Percentiles rank a stretch among this genome's conserved stretches.
phyloP scores from a whole-genome alignment of 768 basidiomycete genomes.

The Candolleomyces aberdarensis region DNA sequence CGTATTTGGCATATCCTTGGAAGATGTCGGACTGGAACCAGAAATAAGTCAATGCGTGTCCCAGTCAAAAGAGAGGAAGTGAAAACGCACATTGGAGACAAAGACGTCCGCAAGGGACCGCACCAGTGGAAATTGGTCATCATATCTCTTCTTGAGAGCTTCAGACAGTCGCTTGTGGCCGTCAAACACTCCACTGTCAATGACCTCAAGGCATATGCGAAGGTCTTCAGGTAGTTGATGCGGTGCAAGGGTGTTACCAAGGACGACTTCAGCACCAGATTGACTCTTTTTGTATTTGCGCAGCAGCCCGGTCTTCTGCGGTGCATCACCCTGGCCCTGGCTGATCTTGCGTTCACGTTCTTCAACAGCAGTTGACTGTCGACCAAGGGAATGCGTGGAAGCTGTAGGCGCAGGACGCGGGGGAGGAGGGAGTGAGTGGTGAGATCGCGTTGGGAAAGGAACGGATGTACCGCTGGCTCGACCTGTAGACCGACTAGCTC shows the following conservation, averaged over 20 bases:
- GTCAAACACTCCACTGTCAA: constrained; percentile 81
- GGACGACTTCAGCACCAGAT: constrained; percentile 42
- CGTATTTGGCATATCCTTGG: constrained; percentile 90
- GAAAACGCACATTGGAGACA: constrained; percentile 74
- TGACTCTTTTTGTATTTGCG: constrained; percentile 70
- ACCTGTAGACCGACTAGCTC: constrained; percentile 38
- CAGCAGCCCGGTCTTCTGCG: constrained; percentile 50
- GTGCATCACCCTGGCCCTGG: constrained; percentile 35
- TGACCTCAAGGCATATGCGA: constrained; percentile 79
- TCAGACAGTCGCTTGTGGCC: constrained; percentile 87
- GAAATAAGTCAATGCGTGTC: background rate
- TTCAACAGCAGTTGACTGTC: constrained; percentile 55
- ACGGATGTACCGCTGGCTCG: constrained; percentile 45
- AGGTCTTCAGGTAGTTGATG: constrained; percentile 87
- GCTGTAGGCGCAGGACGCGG: constrained; percentile 53
- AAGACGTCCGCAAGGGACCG: constrained; percentile 95
- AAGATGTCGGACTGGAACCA: constrained; percentile 80
- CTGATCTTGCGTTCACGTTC: constrained; percentile 49
- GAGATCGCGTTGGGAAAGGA: constrained; percentile 78
- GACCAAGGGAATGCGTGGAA: constrained; percentile 75
- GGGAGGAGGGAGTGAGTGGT: constrained; percentile 71
- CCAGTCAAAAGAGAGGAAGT: background rate
- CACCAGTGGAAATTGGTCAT: constrained; percentile 94
- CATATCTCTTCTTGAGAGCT: constrained; percentile 85
- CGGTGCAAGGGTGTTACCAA: constrained; percentile 60